Conservation (phyloP, 2,329 filamentous ascomycete species). For the Diaporthe caulivora region DNA sequence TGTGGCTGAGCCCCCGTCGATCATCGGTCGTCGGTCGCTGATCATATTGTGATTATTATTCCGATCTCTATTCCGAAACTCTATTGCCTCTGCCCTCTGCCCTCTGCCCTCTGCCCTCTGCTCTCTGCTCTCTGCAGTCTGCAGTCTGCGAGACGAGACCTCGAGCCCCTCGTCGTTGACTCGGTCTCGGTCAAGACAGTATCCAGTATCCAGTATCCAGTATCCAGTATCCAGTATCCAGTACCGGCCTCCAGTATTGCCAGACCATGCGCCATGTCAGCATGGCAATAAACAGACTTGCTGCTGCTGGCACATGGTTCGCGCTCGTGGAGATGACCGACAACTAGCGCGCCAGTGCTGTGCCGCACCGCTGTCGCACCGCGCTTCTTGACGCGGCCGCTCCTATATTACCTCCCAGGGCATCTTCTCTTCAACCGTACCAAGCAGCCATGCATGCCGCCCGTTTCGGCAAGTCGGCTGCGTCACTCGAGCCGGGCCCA, state of each 20-base stretch:
- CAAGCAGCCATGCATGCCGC: constrained; percentile 11
- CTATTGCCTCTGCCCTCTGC: background rate
- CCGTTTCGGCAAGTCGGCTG: constrained; percentile 28
- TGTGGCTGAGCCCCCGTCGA: constrained; percentile 17
- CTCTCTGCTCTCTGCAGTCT: background rate
- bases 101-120: background rate
- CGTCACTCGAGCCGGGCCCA: constrained; percentile 26
- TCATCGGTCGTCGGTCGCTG: constrained; percentile 9
- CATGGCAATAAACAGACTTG: background rate
- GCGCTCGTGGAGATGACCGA: constrained; percentile 11
- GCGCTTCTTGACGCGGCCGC: constrained; percentile 26
- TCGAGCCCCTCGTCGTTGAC: constrained; percentile 20
- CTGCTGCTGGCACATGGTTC: background rate
- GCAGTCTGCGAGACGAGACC: background rate
- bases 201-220: background rate
- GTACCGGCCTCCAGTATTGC: background rate
- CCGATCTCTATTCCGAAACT: background rate
- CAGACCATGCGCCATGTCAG: constrained; percentile 23
- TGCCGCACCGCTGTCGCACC: constrained; percentile 26
- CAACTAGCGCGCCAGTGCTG: constrained; percentile 31
- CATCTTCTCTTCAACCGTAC: background rate
- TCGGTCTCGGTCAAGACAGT: background rate
- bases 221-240: no score
- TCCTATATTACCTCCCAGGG: background rate
- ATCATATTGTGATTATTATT: background rate